phyloP scores from a whole-genome alignment of 2,329 filamentous ascomycete genomes.

The Aspergillus versicolor region DNA sequence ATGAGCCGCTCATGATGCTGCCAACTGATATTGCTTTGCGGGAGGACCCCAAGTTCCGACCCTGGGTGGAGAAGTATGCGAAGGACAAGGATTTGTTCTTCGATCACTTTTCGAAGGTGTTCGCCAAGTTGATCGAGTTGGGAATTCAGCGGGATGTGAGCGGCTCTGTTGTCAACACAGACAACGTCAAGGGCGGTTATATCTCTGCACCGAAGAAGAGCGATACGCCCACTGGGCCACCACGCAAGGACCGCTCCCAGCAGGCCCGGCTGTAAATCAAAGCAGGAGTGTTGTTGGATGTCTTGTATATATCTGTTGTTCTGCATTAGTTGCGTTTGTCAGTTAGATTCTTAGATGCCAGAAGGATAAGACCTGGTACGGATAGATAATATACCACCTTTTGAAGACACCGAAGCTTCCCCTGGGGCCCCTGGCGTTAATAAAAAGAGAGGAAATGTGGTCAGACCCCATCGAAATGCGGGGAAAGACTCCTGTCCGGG shows the following conservation, averaged over 20 bases:
- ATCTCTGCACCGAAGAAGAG: constrained; percentile 59
- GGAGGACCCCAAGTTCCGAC: constrained; percentile 53
- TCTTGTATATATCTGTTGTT: background rate
- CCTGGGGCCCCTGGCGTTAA: background rate
- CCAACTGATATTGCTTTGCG: constrained; percentile 63
- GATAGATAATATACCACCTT: background rate
- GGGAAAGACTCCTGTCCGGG: background rate
- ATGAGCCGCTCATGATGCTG: constrained; percentile 64
- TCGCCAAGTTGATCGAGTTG: constrained; percentile 61
- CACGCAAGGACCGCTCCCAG: constrained; percentile 8
- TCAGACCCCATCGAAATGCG: constrained; percentile 10
- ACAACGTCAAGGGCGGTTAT: constrained; percentile 59
- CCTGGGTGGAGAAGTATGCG: constrained; percentile 60
- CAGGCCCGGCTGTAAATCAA: constrained; percentile 21
- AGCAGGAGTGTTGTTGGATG: background rate
- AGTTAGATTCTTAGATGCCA: background rate
- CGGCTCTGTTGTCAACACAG: constrained; percentile 55
- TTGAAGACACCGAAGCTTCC: constrained; percentile 1
- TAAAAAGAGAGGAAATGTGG: constrained; percentile 1
- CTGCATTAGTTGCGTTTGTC: background rate
- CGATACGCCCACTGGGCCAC: constrained; percentile 29
- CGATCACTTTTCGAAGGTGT: constrained; percentile 58
- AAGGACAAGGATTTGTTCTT: constrained; percentile 63
- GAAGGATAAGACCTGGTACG: background rate
- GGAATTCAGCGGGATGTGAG: constrained; percentile 57